Base-by-base conservation (phyloP, 2,329 filamentous ascomycete genomes). In the Nigrograna mackinnonii region DNA sequence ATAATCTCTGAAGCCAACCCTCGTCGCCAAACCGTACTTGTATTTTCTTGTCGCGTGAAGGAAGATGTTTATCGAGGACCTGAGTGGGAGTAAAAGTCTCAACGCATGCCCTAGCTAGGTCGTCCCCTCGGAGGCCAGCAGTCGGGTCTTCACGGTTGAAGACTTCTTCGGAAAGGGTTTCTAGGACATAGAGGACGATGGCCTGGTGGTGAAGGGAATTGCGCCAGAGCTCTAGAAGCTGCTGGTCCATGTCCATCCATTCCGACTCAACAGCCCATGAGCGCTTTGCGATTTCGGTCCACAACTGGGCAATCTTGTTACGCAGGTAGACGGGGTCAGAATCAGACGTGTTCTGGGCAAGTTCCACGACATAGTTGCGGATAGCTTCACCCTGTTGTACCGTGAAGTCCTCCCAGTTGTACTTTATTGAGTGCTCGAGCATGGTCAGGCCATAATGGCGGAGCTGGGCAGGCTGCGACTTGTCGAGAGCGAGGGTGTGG, bases 171-270 rank as follows among this genome's bases (percentile, higher is more conserved):
- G 92, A 95, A 22, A 99, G 78, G 14, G 87, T 91, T 72, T 97
- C 94, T 37, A 99, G 78, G 33, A 97, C 82, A 46, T 86, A 87
- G 22, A 99, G 79, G 22, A 96, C 91, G 41, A 97, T 81, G 64
- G 94, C 87, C 69, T 95, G 94, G 66, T 91, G 85, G 35, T 79
- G 76, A 22, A 80, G 65, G 40, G 74, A 74, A 12, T 69, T 74
- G 19, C 76, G 73, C 94, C 94, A 99, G 16, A 97, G 77, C 58
- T 84, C 80, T 33, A 91, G 82, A 41, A 99, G 79, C 61, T 88
- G 79, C 50, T 84, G 74, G 66, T 99, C 95, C 92, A 99, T 96
- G 62, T 95, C 85, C 75, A 87, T 84, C 94, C 95, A 99, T n/a
- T n/a, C n/a, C n/a, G n/a, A n/a, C 48, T 94, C 87, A 22, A 83